Evolutionary conservation across 768 basidiomycete species (phyloP).

Genomic region (Calocybe indica): DNA sequence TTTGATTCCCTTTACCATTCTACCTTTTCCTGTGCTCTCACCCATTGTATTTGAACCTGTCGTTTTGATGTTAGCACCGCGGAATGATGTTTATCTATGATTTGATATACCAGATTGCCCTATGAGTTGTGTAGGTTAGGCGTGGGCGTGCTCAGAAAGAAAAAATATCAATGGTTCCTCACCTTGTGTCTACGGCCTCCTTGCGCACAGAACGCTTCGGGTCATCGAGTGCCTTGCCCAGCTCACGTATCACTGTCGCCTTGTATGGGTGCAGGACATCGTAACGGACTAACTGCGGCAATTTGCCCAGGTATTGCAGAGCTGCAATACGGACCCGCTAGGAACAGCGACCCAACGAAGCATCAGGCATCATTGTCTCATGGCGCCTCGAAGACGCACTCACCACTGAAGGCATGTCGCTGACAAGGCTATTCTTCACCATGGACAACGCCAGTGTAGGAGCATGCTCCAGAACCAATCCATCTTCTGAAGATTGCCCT

Average conservation of each 20-base stretch:
- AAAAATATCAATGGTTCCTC: constrained; percentile 6
- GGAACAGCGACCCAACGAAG: background rate
- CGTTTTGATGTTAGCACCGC: constrained; percentile 10
- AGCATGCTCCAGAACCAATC: constrained; percentile 61
- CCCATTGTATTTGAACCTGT: constrained; percentile 57
- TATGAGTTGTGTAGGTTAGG: constrained; percentile 12
- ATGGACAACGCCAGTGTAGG: constrained; percentile 63
- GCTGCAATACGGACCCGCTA: constrained; percentile 77
- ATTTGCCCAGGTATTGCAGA: constrained; percentile 61
- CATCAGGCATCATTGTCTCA: background rate
- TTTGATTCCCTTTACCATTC: constrained; percentile 13
- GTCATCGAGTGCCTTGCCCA: constrained; percentile 80
- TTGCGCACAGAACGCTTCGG: constrained; percentile 79
- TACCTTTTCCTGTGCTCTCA: constrained; percentile 19
- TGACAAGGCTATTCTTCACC: constrained; percentile 53
- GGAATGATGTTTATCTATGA: no score
- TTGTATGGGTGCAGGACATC: constrained; percentile 82
- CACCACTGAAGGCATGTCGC: constrained; percentile 54
- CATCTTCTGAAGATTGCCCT: constrained; percentile 42
- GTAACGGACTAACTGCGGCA: constrained; percentile 78
- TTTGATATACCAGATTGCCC: constrained; percentile 39
- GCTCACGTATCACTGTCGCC: constrained; percentile 60
- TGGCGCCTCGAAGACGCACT: constrained; percentile 10
- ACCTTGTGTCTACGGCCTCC: constrained; percentile 82
- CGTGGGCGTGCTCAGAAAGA: background rate